Base-by-base conservation (phyloP, 1,284 basidiomycete genomes). In the Prillingera fragicola region DNA sequence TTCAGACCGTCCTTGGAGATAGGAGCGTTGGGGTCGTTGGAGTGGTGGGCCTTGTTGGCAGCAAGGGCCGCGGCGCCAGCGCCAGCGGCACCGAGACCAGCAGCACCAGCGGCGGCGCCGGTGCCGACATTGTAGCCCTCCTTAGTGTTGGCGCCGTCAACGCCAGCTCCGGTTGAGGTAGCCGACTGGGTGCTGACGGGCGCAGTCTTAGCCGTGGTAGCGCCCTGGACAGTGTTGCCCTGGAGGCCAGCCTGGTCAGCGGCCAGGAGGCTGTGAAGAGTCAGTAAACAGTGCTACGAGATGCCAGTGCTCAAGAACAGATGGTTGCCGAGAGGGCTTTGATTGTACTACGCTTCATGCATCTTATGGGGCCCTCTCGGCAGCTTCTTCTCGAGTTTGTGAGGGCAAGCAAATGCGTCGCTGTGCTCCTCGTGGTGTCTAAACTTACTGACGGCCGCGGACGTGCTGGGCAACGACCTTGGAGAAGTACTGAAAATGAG, bases 401-500 rank as follows among this genome's bases (percentile, higher is more conserved):
- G 38, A 27, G 17, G 32, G 24, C n/a, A n/a, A n/a, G n/a, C n/a
- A n/a, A n/a, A n/a, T n/a, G n/a, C n/a, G n/a, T n/a, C n/a, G n/a
- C n/a, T n/a, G n/a, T n/a, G n/a, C n/a, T n/a, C n/a, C n/a, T n/a
- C n/a, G n/a, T n/a, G n/a, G n/a, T n/a, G n/a, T n/a, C n/a, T n/a
- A 38, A 26, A 59, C 57, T 60, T 51, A 60, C 57, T 64, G 56
- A 58, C 62, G 65, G 41, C 69, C 69, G 38, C 54, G 55, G 53
- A 65, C 59, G 38, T 59, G 64, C 50, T 62, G 67, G 38, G 46
- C 52, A 44, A 69, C 67, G 40, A 61, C 58, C 47, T 64, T 52
- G 54, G 61, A 50, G 52, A 71, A 71, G 55, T 62, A 62, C 64
- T 70, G 50, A 1, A 12, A 8, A 33, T 13, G 17, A 28, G 4